These are phyloP conservation scores for Naematelia aurantialba DNA, from an alignment of 768 basidiomycete species.

Conservation along the genomic window DNA sequence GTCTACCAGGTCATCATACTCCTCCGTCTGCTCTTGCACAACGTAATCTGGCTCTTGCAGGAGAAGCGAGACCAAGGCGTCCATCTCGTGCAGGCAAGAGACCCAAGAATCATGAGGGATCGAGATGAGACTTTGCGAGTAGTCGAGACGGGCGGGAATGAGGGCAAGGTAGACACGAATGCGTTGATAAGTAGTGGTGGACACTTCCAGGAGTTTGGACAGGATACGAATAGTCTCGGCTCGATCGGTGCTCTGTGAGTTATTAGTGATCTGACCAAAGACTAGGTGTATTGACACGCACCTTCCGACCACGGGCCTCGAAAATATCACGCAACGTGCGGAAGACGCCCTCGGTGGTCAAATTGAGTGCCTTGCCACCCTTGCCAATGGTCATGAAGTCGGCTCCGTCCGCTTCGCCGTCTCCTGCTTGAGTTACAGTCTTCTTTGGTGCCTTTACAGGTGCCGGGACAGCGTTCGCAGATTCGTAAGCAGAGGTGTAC, in stretches of 20 bases:
- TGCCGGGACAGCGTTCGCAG: constrained; percentile 40
- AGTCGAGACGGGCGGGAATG: constrained; percentile 93
- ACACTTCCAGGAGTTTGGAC: constrained; percentile 77
- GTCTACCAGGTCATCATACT: constrained; percentile 87
- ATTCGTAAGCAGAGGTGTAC: constrained; percentile 71
- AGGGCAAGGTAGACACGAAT: constrained; percentile 91
- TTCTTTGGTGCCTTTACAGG: constrained; percentile 54
- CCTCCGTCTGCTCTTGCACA: constrained; percentile 73
- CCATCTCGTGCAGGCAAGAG: constrained; percentile 78
- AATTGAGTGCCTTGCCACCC: constrained; percentile 77
- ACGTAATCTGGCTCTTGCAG: constrained; percentile 68
- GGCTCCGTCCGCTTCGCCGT: constrained; percentile 55
- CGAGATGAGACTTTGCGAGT: constrained; percentile 69
- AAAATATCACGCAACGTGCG: constrained; percentile 86
- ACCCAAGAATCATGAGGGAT: constrained; percentile 94
- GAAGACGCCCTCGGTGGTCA: constrained; percentile 71
- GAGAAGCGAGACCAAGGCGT: constrained; percentile 77
- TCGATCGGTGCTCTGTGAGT: constrained; percentile 83
- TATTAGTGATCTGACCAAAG: background rate
- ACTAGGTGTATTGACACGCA: constrained; percentile 53
- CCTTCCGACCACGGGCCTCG: constrained; percentile 95
- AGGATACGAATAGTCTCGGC: constrained; percentile 88
- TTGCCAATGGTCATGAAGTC: constrained; percentile 88
- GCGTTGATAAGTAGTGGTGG: constrained; percentile 81
- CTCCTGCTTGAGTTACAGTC: constrained; percentile 41